A percentile compares a stretch with the other conserved stretches of the same genome.
phyloP scores from a whole-genome alignment of 352 stramenopile genomes.

The Phytophthora tubulina region DNA sequence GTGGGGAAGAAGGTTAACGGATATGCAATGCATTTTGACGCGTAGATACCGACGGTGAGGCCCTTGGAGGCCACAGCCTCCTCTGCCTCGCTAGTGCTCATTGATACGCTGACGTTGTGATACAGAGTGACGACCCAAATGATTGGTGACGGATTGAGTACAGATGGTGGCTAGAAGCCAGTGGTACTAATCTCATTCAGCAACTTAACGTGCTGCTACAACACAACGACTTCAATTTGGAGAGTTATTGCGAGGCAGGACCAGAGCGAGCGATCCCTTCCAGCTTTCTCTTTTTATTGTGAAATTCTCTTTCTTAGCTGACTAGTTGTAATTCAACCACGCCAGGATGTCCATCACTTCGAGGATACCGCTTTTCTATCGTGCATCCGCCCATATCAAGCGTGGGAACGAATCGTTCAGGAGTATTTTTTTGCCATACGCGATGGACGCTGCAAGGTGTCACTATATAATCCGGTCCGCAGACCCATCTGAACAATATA shows the following conservation, averaged over 20 bases:
- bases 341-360: no score
- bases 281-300: no score
- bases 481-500: no score
- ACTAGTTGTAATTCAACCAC: no score
- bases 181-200: background rate
- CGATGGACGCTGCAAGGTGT: no score
- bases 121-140: background rate
- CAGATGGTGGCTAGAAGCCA: conserved; percentile 6
- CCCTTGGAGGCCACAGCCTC: conserved; percentile 31
- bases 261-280: no score
- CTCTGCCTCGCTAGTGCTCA: conserved; percentile 30
- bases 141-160: conserved; percentile 3
- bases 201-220: conserved; percentile 11
- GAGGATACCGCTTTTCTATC: no score
- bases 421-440: no score
- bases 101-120: conserved; percentile 9
- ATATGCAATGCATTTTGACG: background rate
- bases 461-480: no score
- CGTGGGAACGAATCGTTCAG: no score
- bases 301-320: no score
- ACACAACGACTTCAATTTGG: conserved; percentile 23
- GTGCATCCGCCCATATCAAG: no score
- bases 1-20: conserved; percentile 1
- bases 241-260: background rate
- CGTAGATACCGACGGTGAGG: conserved; percentile 29